Conservation (phyloP, 2,329 filamentous ascomycete species). For the Massarina eburnea region DNA sequence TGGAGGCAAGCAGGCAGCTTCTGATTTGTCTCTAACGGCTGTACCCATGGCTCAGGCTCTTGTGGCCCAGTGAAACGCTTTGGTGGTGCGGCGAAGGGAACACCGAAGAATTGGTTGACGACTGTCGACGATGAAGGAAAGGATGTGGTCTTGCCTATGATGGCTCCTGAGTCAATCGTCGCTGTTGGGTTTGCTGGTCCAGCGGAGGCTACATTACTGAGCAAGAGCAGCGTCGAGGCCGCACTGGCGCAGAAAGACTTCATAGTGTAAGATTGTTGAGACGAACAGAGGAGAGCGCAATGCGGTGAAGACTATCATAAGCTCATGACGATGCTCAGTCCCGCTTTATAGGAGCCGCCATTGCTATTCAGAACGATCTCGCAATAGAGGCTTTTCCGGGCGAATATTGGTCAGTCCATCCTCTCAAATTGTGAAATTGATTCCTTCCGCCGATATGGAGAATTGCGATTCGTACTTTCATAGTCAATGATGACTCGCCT, state of each 20-base stretch:
- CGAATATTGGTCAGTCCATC: too few relatives aligned
- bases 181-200: slow-evolving; percentile 20
- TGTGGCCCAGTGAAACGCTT: slow-evolving; percentile 26
- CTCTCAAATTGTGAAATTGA: too few relatives aligned
- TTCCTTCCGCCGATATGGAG: too few relatives aligned
- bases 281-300: too few relatives aligned
- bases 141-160: slow-evolving; percentile 29
- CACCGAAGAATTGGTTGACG: slow-evolving; percentile 35
- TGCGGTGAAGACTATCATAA: too few relatives aligned
- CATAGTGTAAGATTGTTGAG: too few relatives aligned
- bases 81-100: slow-evolving; percentile 34
- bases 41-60: slow-evolving; percentile 13
- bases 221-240: not conserved
- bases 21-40: slow-evolving; percentile 17
- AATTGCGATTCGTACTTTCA: too few relatives aligned
- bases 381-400: too few relatives aligned
- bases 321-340: too few relatives aligned
- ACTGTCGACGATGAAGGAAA: slow-evolving; percentile 18
- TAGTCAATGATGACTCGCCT: too few relatives aligned
- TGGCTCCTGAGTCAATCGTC: slow-evolving; percentile 23
- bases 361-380: too few relatives aligned
- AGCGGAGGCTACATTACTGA: not conserved
- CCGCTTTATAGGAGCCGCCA: too few relatives aligned
- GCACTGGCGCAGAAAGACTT: not conserved
- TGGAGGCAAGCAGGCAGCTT: slow-evolving; percentile 28